Percentiles rank a stretch among this genome's conserved stretches.
Evolutionary conservation across 2,329 filamentous ascomycete species (phyloP).

Genomic region (Zymoseptoria crescenta): DNA sequence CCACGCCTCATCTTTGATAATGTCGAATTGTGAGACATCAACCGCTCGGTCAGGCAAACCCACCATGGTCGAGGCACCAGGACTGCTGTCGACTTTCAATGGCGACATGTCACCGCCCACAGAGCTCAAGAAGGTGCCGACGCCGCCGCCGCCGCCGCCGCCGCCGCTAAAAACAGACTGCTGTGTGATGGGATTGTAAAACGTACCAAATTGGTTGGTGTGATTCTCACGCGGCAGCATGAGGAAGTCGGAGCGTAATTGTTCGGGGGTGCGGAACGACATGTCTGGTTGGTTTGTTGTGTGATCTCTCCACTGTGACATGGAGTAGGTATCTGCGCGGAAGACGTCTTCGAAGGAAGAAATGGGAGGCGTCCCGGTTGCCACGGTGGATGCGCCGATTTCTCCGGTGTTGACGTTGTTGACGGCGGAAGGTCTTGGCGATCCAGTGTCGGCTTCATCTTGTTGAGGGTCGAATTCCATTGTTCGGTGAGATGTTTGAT

Average conservation of each 20-base stretch:
- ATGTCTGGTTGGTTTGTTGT: not conserved
- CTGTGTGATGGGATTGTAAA: not conserved
- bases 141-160: slow-evolving; percentile 1
- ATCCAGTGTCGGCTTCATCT: not conserved
- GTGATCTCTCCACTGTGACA: not conserved
- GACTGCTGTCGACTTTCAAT: slow-evolving; percentile 6
- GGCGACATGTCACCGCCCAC: not conserved
- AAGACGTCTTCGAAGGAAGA: slow-evolving; percentile 2
- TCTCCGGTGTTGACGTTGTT: not conserved
- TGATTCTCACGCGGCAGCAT: not conserved
- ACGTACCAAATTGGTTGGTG: not conserved
- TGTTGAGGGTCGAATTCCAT: slow-evolving; percentile 1
- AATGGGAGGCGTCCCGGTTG: not conserved
- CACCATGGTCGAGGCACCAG: not conserved
- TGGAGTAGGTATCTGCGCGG: not conserved
- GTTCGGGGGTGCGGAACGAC: not conserved
- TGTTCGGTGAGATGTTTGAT: slow-evolving; percentile 2
- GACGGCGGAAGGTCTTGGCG: not conserved
- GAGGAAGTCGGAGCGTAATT: not conserved
- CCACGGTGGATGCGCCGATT: not conserved
- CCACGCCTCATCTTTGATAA: slow-evolving; percentile 14
- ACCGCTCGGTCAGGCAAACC: slow-evolving; percentile 3
- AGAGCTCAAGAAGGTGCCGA: not conserved
- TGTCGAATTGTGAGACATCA: slow-evolving; percentile 16
- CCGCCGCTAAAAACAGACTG: not conserved